Percentiles rank a stretch among this genome's conserved stretches.
These are phyloP conservation scores for Gaeumannomyces sp. DNA, from an alignment of 2,329 filamentous ascomycete genomes.

Conservation along the genomic window DNA sequence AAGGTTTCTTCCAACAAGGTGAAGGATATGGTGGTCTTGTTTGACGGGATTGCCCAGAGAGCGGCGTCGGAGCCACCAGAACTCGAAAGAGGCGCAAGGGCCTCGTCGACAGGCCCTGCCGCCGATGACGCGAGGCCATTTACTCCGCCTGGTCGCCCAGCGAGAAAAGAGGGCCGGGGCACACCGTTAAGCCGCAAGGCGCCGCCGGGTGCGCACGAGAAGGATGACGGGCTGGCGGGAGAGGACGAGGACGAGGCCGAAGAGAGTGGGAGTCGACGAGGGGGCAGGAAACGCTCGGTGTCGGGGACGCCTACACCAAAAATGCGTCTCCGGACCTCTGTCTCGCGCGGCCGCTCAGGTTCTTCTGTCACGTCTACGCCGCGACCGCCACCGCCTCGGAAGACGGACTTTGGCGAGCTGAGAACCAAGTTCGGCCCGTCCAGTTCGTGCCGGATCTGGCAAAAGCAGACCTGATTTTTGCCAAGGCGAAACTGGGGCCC, in stretches of 20 bases:
- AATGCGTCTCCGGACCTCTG: constrained; percentile 11
- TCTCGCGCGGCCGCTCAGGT: neutral
- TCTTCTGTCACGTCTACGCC: constrained; percentile 1
- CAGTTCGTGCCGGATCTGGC: constrained; percentile 9
- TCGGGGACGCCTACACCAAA: constrained; percentile 10
- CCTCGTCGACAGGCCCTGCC: no score
- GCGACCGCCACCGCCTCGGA: neutral
- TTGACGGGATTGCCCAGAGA: constrained; percentile 30
- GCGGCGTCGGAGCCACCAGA: constrained; percentile 14
- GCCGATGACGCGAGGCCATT: no score
- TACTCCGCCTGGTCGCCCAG: no score
- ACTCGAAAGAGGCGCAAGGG: neutral
- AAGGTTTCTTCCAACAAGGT: constrained; percentile 36
- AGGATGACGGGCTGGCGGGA: no score
- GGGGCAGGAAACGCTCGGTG: neutral
- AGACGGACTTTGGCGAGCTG: constrained; percentile 15
- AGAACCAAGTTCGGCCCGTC: constrained; percentile 23
- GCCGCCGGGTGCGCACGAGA: no score
- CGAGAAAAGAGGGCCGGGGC: no score
- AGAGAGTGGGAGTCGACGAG: neutral
- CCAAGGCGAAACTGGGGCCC: neutral
- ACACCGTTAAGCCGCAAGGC: no score
- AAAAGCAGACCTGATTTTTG: constrained; percentile 12
- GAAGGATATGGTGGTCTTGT: constrained; percentile 44
- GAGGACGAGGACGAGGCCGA: neutral